Percentiles rank a stretch among this genome's conserved stretches.
Evolutionary conservation across 208 protist species (phyloP).

Genomic region (Leishmania tarentolae): DNA sequence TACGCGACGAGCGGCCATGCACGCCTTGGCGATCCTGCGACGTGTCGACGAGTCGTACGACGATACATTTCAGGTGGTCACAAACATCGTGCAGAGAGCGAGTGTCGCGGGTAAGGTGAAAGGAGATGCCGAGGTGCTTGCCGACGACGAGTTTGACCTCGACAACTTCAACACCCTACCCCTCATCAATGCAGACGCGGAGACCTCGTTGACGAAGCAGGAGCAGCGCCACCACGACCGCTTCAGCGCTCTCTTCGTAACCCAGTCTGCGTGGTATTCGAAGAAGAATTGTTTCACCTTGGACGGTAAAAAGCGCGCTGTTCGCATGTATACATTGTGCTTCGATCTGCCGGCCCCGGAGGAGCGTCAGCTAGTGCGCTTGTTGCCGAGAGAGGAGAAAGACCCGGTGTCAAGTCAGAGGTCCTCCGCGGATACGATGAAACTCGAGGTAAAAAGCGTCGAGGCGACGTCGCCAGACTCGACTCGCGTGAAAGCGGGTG

Average conservation of each 20-base stretch:
- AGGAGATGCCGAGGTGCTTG: background rate
- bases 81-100: background rate
- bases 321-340: conserved; percentile 72
- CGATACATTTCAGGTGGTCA: conserved; percentile 8
- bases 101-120: background rate
- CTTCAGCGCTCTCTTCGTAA: background rate
- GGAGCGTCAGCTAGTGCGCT: conserved; percentile 36
- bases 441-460: background rate
- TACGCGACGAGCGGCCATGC: conserved; percentile 75
- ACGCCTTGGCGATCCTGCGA: conserved; percentile 71
- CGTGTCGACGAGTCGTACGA: conserved; percentile 78
- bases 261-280: conserved; percentile 1
- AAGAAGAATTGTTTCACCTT: conserved; percentile 23
- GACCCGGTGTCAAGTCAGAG: background rate
- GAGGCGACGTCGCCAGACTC: background rate
- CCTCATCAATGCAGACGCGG: conserved; percentile 17
- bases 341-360: conserved; percentile 46
- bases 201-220: background rate
- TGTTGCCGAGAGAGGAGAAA: conserved; percentile 15
- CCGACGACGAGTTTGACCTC: conserved; percentile 30
- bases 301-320: conserved; percentile 59
- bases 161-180: conserved; percentile 31
- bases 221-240: conserved; percentile 2
- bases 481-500: conserved; percentile 16
- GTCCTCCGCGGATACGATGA: background rate